Conservation (phyloP, 176 grass and related monocot species). For the Musa beccarii region DNA sequence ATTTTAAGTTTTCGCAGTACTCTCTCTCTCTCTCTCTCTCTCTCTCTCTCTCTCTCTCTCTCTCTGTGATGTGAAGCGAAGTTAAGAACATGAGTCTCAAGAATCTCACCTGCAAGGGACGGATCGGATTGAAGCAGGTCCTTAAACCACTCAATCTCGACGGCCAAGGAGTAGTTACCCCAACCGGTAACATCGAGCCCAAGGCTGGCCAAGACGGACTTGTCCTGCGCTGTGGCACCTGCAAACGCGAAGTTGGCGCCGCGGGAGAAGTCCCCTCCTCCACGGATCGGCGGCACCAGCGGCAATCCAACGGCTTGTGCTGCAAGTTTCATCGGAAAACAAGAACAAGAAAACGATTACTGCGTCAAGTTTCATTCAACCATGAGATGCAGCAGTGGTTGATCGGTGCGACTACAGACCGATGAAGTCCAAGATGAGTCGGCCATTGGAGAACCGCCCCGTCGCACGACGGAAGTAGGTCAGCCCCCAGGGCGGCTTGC, state of each 20-base stretch:
- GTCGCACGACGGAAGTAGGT: slow-evolving; percentile 45
- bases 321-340: neutral
- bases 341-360: too few relatives aligned
- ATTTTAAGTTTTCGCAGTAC: too few relatives aligned
- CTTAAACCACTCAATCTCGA: slow-evolving; percentile 40
- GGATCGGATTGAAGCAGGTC: slow-evolving; percentile 7
- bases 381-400: too few relatives aligned
- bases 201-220: neutral
- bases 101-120: neutral
- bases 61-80: too few relatives aligned
- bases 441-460: slow-evolving; percentile 40
- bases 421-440: slow-evolving; percentile 54
- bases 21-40: too few relatives aligned
- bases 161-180: neutral
- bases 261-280: slow-evolving; percentile 23
- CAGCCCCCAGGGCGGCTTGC: slow-evolving; percentile 44
- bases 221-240: slow-evolving; percentile 23
- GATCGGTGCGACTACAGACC: slow-evolving; percentile 12
- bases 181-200: neutral
- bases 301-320: slow-evolving; percentile 42
- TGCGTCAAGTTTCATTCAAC: neutral
- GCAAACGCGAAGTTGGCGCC: slow-evolving; percentile 61
- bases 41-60: too few relatives aligned
- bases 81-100: too few relatives aligned
- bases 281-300: slow-evolving; percentile 25